Percentiles rank a stretch among this genome's conserved stretches.
These are phyloP conservation scores for Kodamaea hsintzibuensis DNA, from an alignment of 805 yeast species.

Conservation along the genomic window DNA sequence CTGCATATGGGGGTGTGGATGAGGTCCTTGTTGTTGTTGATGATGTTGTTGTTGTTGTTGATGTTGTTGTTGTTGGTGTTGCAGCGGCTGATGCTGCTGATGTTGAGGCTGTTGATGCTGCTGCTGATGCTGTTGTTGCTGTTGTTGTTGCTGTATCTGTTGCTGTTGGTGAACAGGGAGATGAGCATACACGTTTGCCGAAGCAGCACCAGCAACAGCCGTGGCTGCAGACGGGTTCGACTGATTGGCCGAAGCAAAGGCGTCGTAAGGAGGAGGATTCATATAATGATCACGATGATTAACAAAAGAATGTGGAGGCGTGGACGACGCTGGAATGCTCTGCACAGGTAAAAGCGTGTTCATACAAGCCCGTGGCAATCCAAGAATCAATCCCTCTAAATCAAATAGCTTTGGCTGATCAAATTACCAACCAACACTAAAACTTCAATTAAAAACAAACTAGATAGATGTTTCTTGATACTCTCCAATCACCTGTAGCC, in stretches of 20 bases:
- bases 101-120: conserved; percentile 7
- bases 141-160: conserved; percentile 9
- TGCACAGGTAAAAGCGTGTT: conserved; percentile 2
- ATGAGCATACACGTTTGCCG: conserved; percentile 8
- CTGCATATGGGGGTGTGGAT: conserved; percentile 2
- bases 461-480: not conserved
- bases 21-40: conserved; percentile 8
- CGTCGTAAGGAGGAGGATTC: conserved; percentile 13
- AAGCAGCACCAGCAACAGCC: not conserved
- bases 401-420: not conserved
- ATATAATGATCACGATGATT: not conserved
- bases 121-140: conserved; percentile 8
- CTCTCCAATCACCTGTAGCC: not conserved
- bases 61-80: conserved; percentile 8
- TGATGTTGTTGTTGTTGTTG: conserved; percentile 6
- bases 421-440: not conserved
- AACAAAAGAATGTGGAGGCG: conserved; percentile 1
- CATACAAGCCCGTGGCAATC: not conserved
- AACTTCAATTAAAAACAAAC: not conserved
- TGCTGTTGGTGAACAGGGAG: conserved; percentile 13
- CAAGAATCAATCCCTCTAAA: not conserved
- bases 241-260: conserved; percentile 5
- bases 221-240: not conserved
- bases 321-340: conserved; percentile 2
- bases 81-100: conserved; percentile 8